Evolutionary conservation across 352 stramenopile genomes (phyloP).

Genomic region (Phytophthora cryptogea): DNA sequence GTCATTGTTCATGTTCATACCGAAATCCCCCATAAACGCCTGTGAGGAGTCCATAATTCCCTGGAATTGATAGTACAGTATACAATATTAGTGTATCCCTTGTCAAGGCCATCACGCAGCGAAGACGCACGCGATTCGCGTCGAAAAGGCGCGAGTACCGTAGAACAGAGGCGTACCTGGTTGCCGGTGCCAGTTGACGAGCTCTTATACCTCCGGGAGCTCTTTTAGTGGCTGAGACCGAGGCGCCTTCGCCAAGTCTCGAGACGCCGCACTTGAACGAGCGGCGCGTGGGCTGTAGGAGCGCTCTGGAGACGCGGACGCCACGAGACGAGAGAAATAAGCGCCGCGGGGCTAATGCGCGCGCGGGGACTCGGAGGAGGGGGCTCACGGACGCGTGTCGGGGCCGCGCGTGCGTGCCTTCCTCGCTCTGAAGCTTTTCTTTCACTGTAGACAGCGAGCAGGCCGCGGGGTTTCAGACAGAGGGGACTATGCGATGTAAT

Average conservation of each 20-base stretch:
- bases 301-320: slow-evolving; percentile 7
- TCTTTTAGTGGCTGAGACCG: slow-evolving; percentile 11
- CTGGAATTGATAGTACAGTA: slow-evolving; percentile 6
- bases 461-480: slow-evolving; percentile 27
- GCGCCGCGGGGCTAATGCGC: slow-evolving; percentile 8
- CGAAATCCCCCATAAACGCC: slow-evolving; percentile 77
- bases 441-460: slow-evolving; percentile 42
- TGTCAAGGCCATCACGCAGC: background rate
- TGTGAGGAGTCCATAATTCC: slow-evolving; percentile 72
- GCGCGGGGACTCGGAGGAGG: slow-evolving; percentile 12
- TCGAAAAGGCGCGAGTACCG: slow-evolving; percentile 8
- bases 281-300: slow-evolving; percentile 17
- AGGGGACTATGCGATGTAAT: background rate
- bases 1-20: slow-evolving; percentile 64
- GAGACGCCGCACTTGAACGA: slow-evolving; percentile 13
- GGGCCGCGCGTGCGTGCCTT: slow-evolving; percentile 23
- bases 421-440: slow-evolving; percentile 43
- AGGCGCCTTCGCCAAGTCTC: background rate
- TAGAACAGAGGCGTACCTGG: slow-evolving; percentile 12
- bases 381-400: slow-evolving; percentile 20
- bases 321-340: slow-evolving; percentile 20
- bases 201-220: slow-evolving; percentile 18
- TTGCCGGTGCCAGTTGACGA: background rate
- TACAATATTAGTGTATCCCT: slow-evolving; percentile 4
- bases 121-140: slow-evolving; percentile 2